Evolutionary conservation across 192 early-diverging fungal genomes (phyloP).

Genomic region (Coemansia sp.): DNA sequence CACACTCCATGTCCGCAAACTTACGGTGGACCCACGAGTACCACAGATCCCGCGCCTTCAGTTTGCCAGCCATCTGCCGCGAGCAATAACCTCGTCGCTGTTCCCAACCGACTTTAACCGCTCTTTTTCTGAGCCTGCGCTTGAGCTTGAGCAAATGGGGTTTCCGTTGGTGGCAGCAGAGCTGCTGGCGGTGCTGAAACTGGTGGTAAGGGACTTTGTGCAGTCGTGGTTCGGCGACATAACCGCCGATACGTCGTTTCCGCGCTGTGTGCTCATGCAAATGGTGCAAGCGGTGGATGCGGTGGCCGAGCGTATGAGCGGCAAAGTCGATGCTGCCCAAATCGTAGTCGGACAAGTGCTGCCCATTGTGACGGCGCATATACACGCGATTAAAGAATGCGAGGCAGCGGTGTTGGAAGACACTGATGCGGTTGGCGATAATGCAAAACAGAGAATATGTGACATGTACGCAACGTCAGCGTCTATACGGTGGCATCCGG

Average conservation of each 20-base stretch:
- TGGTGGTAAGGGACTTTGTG: constrained; percentile 55
- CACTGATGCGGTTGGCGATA: not conserved
- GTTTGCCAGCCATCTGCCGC: constrained; percentile 15
- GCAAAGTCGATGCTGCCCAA: constrained; percentile 59
- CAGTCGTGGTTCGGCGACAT: constrained; percentile 50
- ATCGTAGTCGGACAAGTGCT: constrained; percentile 63
- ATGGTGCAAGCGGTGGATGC: constrained; percentile 30
- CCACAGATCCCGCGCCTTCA: constrained; percentile 25
- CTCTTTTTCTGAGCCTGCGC: not conserved
- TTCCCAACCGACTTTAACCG: constrained; percentile 18
- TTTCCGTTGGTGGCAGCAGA: constrained; percentile 6
- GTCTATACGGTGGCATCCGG: constrained; percentile 34
- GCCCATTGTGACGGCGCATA: constrained; percentile 71
- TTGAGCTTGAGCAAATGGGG: constrained; percentile 4
- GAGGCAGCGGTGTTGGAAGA: constrained; percentile 37
- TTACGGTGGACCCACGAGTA: constrained; percentile 31
- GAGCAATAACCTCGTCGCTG: constrained; percentile 4
- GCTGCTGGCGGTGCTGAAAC: constrained; percentile 9
- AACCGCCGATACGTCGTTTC: constrained; percentile 46
- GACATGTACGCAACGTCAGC: constrained; percentile 7
- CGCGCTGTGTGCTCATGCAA: constrained; percentile 30
- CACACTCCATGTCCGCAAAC: not conserved
- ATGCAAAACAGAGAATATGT: not conserved
- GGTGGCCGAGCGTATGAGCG: constrained; percentile 22
- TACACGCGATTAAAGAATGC: constrained; percentile 57